A percentile compares a stretch with the other conserved stretches of the same genome.
These are phyloP conservation scores for Boletellus sp. DNA, from an alignment of 1,284 basidiomycete genomes.

Conservation along the genomic window DNA sequence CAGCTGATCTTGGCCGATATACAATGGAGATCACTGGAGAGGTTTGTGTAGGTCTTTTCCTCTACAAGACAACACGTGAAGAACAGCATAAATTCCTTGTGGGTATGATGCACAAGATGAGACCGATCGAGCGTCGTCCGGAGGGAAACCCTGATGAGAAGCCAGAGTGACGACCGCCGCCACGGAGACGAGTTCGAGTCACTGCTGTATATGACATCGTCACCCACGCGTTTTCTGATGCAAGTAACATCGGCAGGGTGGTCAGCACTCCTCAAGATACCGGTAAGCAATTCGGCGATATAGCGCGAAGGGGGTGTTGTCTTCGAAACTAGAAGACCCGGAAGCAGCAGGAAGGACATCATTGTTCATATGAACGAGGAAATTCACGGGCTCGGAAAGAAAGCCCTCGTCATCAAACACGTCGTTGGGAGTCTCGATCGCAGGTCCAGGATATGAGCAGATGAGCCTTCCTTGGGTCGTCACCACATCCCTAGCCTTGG, in stretches of 20 bases:
- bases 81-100: no score
- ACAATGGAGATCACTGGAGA: slow-evolving; percentile 24
- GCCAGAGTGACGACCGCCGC: no score
- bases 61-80: slow-evolving; percentile 29
- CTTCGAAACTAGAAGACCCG: slow-evolving; percentile 19
- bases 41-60: slow-evolving; percentile 11
- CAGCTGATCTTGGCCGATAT: not conserved
- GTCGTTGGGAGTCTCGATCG: slow-evolving; percentile 20
- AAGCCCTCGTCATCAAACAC: slow-evolving; percentile 19
- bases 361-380: slow-evolving; percentile 27
- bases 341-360: slow-evolving; percentile 1
- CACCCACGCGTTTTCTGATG: no score
- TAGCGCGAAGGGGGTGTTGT: slow-evolving; percentile 28
- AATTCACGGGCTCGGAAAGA: slow-evolving; percentile 24
- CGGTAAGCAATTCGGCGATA: slow-evolving; percentile 33
- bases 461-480: slow-evolving; percentile 30
- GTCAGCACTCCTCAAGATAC: slow-evolving; percentile 30
- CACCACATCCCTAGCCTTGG: slow-evolving; percentile 8
- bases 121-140: no score
- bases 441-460: slow-evolving; percentile 35
- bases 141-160: no score
- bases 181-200: no score
- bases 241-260: slow-evolving; percentile 14
- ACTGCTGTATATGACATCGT: not conserved
- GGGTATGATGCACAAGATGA: no score